Conservation (phyloP, 306 rosid genomes). For the Quercus suber region DNA sequence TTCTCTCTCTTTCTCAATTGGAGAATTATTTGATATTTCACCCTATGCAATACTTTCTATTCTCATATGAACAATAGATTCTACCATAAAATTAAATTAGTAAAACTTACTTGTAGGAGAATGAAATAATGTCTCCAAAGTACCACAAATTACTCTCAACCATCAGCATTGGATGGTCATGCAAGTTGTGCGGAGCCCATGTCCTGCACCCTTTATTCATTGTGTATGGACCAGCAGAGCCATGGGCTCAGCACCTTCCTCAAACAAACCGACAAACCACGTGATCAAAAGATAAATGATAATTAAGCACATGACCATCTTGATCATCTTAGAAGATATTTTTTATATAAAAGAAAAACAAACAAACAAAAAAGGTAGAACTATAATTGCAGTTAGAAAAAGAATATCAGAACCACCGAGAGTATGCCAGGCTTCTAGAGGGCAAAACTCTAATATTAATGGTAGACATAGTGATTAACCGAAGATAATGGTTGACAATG, state of each 20-base stretch:
- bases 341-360: too few species aligned
- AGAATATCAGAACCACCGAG: constrained; percentile 16
- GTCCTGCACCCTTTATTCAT: constrained; percentile 12
- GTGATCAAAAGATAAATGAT: constrained; percentile 41
- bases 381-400: constrained; percentile 32
- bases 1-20: too few species aligned
- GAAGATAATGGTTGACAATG: constrained; percentile 62
- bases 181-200: constrained; percentile 39
- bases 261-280: constrained; percentile 66
- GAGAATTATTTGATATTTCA: too few species aligned
- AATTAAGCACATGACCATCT: constrained; percentile 43
- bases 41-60: too few species aligned
- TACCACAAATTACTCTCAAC: too few species aligned
- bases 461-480: constrained; percentile 57
- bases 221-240: constrained; percentile 39
- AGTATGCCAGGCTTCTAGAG: constrained; percentile 18
- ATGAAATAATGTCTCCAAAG: too few species aligned
- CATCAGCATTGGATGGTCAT: constrained; percentile 20
- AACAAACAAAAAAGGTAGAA: constrained; percentile 19
- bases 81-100: too few species aligned
- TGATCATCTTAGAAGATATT: constrained; percentile 28
- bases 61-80: too few species aligned
- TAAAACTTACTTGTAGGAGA: too few species aligned
- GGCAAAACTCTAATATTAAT: constrained; percentile 23
- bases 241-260: constrained; percentile 44